Conservation (phyloP, 1,284 basidiomycete species). For the Tylopilus sp. region DNA sequence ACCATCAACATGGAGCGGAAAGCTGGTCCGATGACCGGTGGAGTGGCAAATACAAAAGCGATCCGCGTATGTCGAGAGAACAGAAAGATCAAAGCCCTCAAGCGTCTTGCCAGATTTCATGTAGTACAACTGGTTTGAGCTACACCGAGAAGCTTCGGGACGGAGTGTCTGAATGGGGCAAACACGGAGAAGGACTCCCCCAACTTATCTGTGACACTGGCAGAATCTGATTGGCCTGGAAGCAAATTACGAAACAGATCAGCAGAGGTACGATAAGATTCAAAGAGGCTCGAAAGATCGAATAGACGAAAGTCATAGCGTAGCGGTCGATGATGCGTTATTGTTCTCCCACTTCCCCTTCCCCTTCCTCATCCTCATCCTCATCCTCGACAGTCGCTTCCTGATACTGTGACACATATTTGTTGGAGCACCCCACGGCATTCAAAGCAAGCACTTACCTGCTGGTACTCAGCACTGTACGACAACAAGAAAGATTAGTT, state of each 20-base stretch:
- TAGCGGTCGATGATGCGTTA: slow-evolving; percentile 3
- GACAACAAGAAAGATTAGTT: slow-evolving; percentile 7
- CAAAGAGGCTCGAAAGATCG: slow-evolving; percentile 1
- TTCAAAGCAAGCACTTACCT: slow-evolving; percentile 16
- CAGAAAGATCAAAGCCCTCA: slow-evolving; percentile 59
- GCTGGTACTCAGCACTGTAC: slow-evolving; percentile 30
- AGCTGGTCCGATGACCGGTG: slow-evolving; percentile 59
- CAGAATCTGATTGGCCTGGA: slow-evolving; percentile 8
- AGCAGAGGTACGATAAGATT: slow-evolving; percentile 15
- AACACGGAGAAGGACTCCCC: background rate
- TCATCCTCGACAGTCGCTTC: slow-evolving; percentile 20
- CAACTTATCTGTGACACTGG: background rate
- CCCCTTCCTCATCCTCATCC: slow-evolving; percentile 23
- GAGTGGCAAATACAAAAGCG: slow-evolving; percentile 79
- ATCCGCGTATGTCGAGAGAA: slow-evolving; percentile 75
- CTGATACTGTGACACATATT: slow-evolving; percentile 25
- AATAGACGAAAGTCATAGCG: background rate
- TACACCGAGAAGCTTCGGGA: slow-evolving; percentile 41
- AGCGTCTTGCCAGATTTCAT: slow-evolving; percentile 35
- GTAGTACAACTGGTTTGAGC: slow-evolving; percentile 63
- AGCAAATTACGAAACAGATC: slow-evolving; percentile 20
- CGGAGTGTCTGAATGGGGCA: background rate
- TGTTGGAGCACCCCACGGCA: background rate
- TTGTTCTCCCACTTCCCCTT: slow-evolving; percentile 20
- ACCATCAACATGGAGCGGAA: slow-evolving; percentile 79